Evolutionary conservation across 257 asterid genomes (phyloP).

Genomic region (Solanum medicagineum): DNA sequence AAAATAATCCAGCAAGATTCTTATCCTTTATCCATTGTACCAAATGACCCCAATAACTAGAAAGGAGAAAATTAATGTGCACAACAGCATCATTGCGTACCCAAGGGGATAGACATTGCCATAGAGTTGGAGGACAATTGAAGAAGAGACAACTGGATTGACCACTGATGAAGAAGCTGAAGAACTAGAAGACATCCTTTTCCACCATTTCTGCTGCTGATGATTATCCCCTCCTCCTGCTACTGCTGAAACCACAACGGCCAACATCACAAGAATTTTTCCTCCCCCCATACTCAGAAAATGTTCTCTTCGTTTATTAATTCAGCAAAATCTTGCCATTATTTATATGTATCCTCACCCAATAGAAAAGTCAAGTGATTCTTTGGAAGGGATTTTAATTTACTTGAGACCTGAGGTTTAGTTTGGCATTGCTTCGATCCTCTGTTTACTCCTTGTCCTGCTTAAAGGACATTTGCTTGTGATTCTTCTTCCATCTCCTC

Average conservation of each 20-base stretch:
- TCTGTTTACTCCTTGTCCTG: slow-evolving; percentile 7
- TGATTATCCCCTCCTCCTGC: slow-evolving; percentile 12
- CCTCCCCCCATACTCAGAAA: slow-evolving; percentile 17
- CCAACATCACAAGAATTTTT: slow-evolving; percentile 15
- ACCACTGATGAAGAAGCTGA: slow-evolving; percentile 6
- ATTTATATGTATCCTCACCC: not conserved
- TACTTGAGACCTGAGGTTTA: slow-evolving; percentile 20
- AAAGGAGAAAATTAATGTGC: not conserved
- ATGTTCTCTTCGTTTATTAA: not conserved
- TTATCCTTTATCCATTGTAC: too few relatives aligned
- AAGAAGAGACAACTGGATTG: slow-evolving; percentile 28
- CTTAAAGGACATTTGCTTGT: not conserved
- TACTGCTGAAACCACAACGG: slow-evolving; percentile 23
- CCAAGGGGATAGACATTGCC: slow-evolving; percentile 94
- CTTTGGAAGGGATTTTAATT: slow-evolving; percentile 2
- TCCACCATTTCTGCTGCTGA: slow-evolving; percentile 47
- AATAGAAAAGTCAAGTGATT: slow-evolving; percentile 7
- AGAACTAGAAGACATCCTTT: slow-evolving; percentile 24
- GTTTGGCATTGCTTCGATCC: slow-evolving; percentile 4
- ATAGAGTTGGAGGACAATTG: slow-evolving; percentile 56
- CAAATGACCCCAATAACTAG: not conserved
- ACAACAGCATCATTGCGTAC: slow-evolving; percentile 19
- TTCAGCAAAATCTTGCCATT: not conserved
- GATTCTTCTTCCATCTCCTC: not conserved
- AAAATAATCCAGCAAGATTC: too few relatives aligned